Evolutionary conservation across 2,329 filamentous ascomycete species (phyloP).

Genomic region (Colletotrichum sp.): DNA sequence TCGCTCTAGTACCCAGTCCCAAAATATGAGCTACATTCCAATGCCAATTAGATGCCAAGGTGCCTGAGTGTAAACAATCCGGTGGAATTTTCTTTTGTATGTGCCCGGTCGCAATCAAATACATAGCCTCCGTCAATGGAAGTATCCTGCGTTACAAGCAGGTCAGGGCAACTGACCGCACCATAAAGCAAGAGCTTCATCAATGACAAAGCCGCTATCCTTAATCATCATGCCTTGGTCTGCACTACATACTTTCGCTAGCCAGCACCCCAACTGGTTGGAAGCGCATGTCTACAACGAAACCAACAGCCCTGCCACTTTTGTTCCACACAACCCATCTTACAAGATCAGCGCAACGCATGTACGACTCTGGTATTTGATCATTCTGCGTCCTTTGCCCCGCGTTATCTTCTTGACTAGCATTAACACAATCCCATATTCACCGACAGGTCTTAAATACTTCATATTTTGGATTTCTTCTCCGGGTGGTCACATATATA

Average conservation of each 20-base stretch:
- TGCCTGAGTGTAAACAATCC: neutral
- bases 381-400: neutral
- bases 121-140: neutral
- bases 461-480: neutral
- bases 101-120: no score
- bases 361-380: neutral
- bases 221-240: neutral
- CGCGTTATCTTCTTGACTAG: neutral
- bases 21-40: neutral
- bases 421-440: neutral
- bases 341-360: neutral
- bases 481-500: rapidly evolving
- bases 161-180: neutral
- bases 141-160: neutral
- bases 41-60: neutral
- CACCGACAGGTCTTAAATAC: neutral
- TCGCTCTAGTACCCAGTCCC: neutral
- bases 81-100: neutral
- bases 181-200: neutral
- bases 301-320: neutral
- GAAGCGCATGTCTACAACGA: neutral
- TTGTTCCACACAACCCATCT: neutral
- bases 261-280: neutral
- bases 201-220: neutral
- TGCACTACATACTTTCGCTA: neutral